phyloP scores from a whole-genome alignment of 306 rosid species.

The Cucumis sativus region DNA sequence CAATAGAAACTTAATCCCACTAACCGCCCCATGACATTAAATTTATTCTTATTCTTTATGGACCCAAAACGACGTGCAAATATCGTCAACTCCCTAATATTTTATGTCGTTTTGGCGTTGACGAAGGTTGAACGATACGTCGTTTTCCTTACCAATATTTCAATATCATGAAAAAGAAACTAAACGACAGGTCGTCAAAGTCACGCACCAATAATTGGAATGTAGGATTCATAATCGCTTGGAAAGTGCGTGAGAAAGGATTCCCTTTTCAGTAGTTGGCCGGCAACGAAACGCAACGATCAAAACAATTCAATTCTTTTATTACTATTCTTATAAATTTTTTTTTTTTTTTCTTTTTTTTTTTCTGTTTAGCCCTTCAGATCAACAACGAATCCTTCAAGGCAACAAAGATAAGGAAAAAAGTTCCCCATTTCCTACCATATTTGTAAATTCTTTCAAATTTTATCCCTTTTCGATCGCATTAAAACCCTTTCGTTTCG shows the following conservation, averaged over 20 bases:
- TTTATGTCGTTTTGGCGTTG: not conserved
- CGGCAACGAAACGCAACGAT: not conserved
- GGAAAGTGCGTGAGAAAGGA: not conserved
- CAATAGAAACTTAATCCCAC: not conserved
- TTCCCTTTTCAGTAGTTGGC: not conserved
- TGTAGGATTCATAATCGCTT: not conserved
- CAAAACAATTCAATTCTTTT: not conserved
- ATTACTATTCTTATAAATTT: too few relatives aligned
- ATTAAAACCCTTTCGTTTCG: not conserved
- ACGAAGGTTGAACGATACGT: not conserved
- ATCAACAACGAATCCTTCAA: not conserved
- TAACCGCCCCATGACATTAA: not conserved
- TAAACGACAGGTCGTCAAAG: not conserved
- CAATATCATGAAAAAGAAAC: fast-evolving
- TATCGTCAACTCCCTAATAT: not conserved
- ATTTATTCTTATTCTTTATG: not conserved
- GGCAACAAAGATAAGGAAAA: not conserved
- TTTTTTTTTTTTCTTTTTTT: not conserved
- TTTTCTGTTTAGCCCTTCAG: not conserved
- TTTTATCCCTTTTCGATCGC: not conserved
- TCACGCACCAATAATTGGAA: not conserved
- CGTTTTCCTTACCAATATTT: not conserved
- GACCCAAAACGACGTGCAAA: not conserved
- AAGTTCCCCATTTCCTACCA: not conserved
- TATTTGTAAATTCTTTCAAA: not conserved